These are phyloP conservation scores for Ganoderma meredithae DNA, from an alignment of 1,284 basidiomycete genomes.

Conservation along the genomic window DNA sequence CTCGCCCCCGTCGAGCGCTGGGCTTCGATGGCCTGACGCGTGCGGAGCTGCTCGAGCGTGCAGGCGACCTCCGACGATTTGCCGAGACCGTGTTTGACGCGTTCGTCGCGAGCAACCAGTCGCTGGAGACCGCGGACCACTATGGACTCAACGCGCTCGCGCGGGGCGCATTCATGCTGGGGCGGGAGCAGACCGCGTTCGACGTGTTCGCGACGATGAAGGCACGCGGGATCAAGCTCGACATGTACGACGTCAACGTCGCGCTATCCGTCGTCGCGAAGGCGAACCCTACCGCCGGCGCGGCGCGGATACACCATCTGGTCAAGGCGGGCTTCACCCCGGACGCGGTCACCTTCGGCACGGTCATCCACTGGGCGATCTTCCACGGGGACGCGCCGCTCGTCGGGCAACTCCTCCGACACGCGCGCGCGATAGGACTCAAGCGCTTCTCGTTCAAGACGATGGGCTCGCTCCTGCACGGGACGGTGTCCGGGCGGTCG, in stretches of 20 bases:
- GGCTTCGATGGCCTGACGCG: conserved; percentile 20
- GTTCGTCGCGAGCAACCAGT: conserved; percentile 52
- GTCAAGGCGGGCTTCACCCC: conserved; percentile 52
- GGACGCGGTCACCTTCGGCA: conserved; percentile 62
- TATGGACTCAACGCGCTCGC: conserved; percentile 64
- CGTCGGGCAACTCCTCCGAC: conserved; percentile 51
- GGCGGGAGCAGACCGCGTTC: conserved; percentile 56
- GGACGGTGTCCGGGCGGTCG: conserved; percentile 43
- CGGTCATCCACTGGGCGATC: conserved; percentile 64
- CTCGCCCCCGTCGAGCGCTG: background rate
- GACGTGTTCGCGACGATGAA: conserved; percentile 54
- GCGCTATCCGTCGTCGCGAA: conserved; percentile 61
- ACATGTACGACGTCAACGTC: conserved; percentile 70
- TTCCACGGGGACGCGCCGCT: conserved; percentile 52
- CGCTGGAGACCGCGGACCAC: conserved; percentile 57
- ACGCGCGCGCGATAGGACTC: conserved; percentile 45
- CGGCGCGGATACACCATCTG: conserved; percentile 58
- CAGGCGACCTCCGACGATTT: conserved; percentile 49
- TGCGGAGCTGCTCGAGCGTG: conserved; percentile 27
- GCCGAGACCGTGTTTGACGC: conserved; percentile 52
- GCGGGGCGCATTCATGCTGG: conserved; percentile 66
- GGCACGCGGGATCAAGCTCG: conserved; percentile 58
- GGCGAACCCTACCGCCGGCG: conserved; percentile 54
- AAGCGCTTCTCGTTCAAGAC: conserved; percentile 54
- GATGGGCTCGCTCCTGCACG: conserved; percentile 55